phyloP scores from a whole-genome alignment of 805 yeast species.

The Nakazawaea ernobii region DNA sequence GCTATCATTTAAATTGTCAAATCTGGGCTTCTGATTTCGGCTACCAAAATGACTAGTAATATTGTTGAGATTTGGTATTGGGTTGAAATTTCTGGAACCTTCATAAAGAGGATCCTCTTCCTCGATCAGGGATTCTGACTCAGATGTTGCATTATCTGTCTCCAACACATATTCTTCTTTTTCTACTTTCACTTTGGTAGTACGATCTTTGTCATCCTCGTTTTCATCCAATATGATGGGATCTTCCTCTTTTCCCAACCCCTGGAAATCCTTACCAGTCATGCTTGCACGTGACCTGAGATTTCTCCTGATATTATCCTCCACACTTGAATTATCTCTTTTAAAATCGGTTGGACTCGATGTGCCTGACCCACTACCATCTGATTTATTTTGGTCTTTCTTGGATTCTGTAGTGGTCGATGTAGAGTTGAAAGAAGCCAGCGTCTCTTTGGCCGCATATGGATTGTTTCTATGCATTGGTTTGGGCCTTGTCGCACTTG shows the following conservation, averaged over 20 bases:
- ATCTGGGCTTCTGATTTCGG: background rate
- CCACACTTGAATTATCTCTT: background rate
- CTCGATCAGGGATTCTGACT: background rate
- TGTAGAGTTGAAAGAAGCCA: too few relatives aligned
- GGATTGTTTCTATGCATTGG: conserved; percentile 14
- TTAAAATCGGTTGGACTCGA: background rate
- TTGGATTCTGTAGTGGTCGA: background rate
- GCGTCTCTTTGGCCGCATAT: background rate
- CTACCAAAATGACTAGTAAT: conserved; percentile 1
- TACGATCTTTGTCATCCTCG: background rate
- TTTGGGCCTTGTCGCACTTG: background rate
- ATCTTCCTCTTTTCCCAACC: conserved; percentile 23
- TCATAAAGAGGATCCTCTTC: background rate
- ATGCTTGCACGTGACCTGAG: background rate
- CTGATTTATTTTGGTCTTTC: background rate
- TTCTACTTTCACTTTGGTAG: background rate
- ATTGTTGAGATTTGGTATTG: background rate
- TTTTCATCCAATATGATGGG: conserved; percentile 22
- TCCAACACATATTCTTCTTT: background rate
- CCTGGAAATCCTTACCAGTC: conserved; percentile 19
- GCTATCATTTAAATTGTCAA: too few relatives aligned
- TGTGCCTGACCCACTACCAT: background rate
- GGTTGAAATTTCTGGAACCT: background rate
- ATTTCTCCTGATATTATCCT: background rate
- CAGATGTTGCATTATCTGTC: background rate